Base-by-base conservation (phyloP, 2,329 filamentous ascomycete species). In the Aspergillus hiratsukae region DNA sequence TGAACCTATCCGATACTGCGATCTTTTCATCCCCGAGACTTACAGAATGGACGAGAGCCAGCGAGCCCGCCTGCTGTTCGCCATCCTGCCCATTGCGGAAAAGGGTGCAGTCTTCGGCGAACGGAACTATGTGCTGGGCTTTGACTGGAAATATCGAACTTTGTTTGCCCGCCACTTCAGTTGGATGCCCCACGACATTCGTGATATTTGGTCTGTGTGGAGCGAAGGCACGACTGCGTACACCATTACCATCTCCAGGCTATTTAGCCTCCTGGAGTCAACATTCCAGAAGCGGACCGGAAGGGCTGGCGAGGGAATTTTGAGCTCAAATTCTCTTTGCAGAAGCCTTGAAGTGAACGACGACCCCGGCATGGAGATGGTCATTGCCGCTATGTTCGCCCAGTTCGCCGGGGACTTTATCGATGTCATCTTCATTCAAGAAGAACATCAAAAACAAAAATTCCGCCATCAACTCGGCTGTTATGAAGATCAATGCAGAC, bases 331-430 rank as follows among this genome's bases (percentile, higher is more conserved):
- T 37, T 55, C 53, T 19, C 56, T 57, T 48, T 64, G 62, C 11
- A 51, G 64, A 40, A 62, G 58, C 10, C 55, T 53, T 17, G 51
- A 56, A 10, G 46, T 43, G 17, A 52, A 62, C 25, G 66, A 67
- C 9, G 64, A 67, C 45, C 66, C 66, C 1, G 70, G 69, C 3
- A 52, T 73, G 60, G 71, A 74, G 49, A 58, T 72, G 10, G 64
- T 72, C 10, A 62, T 74, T 48, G 55, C 54, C 6, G 65, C 70
- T 29, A 54, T 66, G 27, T 71, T 67, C 46, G 62, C 64, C 21
- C 69, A 71, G 52, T 73, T 69, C 54, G 52, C 72, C 1, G 29
- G 63, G 11, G 71, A 73, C 45, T 64, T 64, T 27, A 61, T 62
- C 2, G 67, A 67, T 11, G 53, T 59, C 11, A 50, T 68, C 25